Conservation (phyloP, 208 protist species). For the Crithidia expoeki region DNA sequence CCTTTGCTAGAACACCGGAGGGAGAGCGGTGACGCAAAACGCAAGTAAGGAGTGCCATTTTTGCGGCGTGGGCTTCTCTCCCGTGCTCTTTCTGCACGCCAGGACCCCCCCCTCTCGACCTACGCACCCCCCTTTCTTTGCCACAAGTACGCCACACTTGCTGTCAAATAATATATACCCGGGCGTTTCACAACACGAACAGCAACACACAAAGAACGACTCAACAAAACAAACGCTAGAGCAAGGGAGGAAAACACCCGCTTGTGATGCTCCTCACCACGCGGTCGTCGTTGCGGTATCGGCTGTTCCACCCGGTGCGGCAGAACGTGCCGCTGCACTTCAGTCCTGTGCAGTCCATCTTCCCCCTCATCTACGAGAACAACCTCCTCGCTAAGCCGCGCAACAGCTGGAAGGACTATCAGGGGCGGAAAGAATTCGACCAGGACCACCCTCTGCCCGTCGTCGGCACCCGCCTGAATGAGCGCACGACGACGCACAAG, state of each 20-base stretch:
- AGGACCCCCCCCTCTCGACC: no score
- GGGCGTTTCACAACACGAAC: no score
- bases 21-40: no score
- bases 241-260: background rate
- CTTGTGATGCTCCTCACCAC: conserved; percentile 26
- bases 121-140: no score
- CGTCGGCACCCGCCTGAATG: conserved; percentile 75
- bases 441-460: conserved; percentile 85
- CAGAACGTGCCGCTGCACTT: conserved; percentile 81
- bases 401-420: conserved; percentile 84
- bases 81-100: no score
- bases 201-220: no score
- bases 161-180: no score
- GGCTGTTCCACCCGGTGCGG: conserved; percentile 74
- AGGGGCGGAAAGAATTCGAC: conserved; percentile 81
- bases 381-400: conserved; percentile 84
- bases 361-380: conserved; percentile 90
- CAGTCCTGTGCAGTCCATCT: conserved; percentile 77
- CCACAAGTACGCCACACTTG: no score
- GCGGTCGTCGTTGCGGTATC: conserved; percentile 40
- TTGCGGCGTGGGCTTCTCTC: no score
- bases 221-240: background rate
- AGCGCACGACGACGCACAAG: conserved; percentile 77
- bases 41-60: no score
- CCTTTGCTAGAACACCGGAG: no score